These are phyloP conservation scores for Blepharisma undulans DNA, from an alignment of 169 alveolate species.

Conservation along the genomic window DNA sequence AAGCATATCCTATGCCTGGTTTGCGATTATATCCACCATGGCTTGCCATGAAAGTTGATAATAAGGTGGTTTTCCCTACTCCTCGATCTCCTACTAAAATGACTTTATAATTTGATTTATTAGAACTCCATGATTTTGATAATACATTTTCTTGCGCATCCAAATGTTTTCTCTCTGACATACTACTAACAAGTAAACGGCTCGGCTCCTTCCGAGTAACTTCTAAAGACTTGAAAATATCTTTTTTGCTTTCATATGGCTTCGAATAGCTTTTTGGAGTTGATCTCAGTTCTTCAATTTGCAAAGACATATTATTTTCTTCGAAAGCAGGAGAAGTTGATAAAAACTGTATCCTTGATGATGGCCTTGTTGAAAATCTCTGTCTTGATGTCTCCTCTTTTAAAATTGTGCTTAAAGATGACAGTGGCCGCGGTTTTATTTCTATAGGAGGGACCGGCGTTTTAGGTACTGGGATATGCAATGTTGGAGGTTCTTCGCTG, in stretches of 20 bases:
- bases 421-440: background rate
- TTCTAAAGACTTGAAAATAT: background rate
- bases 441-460: background rate
- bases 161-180: background rate
- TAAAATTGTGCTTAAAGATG: background rate
- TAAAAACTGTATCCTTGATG: background rate
- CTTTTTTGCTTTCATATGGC: background rate
- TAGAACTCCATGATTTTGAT: background rate
- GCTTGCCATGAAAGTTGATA: background rate
- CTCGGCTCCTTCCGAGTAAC: background rate
- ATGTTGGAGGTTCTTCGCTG: background rate
- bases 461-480: background rate
- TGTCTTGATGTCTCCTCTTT: background rate
- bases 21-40: background rate
- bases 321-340: background rate
- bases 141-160: background rate
- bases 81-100: constrained; percentile 17
- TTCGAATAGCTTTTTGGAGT: background rate
- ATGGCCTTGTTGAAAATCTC: background rate
- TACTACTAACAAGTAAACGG: background rate
- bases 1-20: background rate
- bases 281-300: background rate
- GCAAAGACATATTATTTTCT: background rate
- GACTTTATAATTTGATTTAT: background rate
- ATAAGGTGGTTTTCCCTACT: constrained; percentile 12